Evolutionary conservation across 768 basidiomycete species (phyloP).

Genomic region (Russula olivacea): DNA sequence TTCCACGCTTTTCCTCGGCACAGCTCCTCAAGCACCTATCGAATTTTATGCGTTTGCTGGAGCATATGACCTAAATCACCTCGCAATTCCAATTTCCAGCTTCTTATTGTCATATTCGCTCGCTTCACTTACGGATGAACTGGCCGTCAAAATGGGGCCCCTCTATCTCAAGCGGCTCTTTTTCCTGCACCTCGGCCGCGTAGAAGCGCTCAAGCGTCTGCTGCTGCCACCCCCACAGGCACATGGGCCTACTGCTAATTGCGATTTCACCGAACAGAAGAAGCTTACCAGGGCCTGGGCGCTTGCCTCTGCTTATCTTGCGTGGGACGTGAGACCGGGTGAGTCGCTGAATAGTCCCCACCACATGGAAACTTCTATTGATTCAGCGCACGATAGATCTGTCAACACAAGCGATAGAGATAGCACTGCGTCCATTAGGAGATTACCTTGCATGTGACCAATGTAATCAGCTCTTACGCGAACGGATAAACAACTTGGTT

Average conservation of each 20-base stretch:
- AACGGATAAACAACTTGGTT: conserved; percentile 61
- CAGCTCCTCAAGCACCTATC: conserved; percentile 63
- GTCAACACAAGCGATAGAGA: conserved; percentile 67
- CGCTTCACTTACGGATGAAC: conserved; percentile 61
- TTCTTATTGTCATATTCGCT: conserved; percentile 70
- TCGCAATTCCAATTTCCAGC: conserved; percentile 70
- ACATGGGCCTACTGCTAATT: conserved; percentile 61
- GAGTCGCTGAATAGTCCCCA: conserved; percentile 24
- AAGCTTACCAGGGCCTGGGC: conserved; percentile 78
- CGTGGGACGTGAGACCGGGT: conserved; percentile 82
- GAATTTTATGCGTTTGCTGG: conserved; percentile 71
- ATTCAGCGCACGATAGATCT: conserved; percentile 44
- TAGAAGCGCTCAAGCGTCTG: conserved; percentile 75
- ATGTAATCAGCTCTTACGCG: conserved; percentile 56
- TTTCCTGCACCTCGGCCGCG: conserved; percentile 77
- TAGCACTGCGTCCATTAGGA: conserved; percentile 60
- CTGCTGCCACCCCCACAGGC: conserved; percentile 69
- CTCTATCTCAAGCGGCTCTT: conserved; percentile 76
- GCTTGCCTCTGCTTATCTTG: conserved; percentile 72
- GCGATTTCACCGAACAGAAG: conserved; percentile 74
- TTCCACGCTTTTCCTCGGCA: conserved; percentile 53
- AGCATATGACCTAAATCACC: conserved; percentile 56
- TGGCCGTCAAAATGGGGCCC: conserved; percentile 64
- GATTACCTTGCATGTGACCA: conserved; percentile 65
- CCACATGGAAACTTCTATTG: background rate